Conservation (phyloP, 106 monocot species). For the Dioscorea dumetorum region DNA sequence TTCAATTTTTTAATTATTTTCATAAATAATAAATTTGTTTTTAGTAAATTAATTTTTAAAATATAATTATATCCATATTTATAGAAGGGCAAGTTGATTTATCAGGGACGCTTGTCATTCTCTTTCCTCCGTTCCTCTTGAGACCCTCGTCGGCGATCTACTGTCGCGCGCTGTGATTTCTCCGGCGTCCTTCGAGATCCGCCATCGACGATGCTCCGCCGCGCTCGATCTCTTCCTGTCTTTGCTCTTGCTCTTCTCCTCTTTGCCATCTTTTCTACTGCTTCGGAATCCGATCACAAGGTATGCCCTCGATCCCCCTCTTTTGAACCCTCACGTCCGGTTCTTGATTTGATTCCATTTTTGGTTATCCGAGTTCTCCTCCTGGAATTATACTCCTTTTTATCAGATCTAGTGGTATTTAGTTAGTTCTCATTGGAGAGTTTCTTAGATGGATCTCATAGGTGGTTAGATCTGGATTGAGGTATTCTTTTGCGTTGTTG, state of each 20-base stretch:
- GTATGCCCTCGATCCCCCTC: slow-evolving; percentile 13
- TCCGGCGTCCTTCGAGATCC: slow-evolving; percentile 19
- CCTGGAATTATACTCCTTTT: too few relatives aligned
- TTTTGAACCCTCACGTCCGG: too few relatives aligned
- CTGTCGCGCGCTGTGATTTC: not conserved
- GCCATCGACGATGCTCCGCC: slow-evolving; percentile 28
- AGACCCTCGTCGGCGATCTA: not conserved
- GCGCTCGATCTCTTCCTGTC: slow-evolving; percentile 22
- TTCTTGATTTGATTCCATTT: too few relatives aligned
- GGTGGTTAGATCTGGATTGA: too few relatives aligned
- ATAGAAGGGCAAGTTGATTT: not conserved
- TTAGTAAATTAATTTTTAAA: too few relatives aligned
- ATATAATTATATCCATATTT: too few relatives aligned
- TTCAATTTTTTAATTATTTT: too few relatives aligned
- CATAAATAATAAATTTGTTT: too few relatives aligned
- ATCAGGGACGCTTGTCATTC: not conserved
- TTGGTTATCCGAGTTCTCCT: too few relatives aligned
- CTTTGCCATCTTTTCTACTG: slow-evolving; percentile 18
- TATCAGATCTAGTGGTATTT: not conserved
- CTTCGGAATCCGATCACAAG: slow-evolving; percentile 66
- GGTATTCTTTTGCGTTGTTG: too few relatives aligned
- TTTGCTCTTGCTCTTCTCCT: not conserved
- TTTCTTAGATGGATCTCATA: not conserved
- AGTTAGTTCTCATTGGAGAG: not conserved
- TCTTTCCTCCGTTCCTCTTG: not conserved